These are phyloP conservation scores for Oehlia diaphana DNA, from an alignment of 192 early-diverging fungal species.

Conservation along the genomic window DNA sequence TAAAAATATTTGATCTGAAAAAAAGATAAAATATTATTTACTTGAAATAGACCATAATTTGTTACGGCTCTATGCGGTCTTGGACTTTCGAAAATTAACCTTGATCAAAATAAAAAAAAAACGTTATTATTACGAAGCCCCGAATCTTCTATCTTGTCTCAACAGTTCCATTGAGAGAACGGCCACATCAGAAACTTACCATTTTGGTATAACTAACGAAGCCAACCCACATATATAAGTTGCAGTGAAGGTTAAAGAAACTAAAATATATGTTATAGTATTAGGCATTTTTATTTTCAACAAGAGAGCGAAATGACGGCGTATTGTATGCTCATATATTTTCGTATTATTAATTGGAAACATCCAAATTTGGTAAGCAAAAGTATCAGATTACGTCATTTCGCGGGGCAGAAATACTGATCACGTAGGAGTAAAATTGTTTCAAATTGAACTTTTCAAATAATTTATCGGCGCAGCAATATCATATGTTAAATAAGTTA, in stretches of 20 bases:
- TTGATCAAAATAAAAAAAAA: slow-evolving; percentile 1
- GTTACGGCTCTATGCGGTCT: slow-evolving; percentile 7
- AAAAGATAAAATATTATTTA: background rate
- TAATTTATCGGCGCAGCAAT: too few species aligned
- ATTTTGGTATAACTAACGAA: slow-evolving; percentile 11
- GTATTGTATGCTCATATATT: too few species aligned
- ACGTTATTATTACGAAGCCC: background rate
- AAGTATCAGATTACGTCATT: too few species aligned
- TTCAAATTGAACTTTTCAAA: too few species aligned
- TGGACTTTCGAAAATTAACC: slow-evolving; percentile 24
- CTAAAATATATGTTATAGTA: background rate
- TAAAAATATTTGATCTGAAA: background rate
- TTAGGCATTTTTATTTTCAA: slow-evolving; percentile 5
- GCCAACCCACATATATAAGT: background rate
- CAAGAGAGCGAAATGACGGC: too few species aligned
- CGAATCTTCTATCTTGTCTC: background rate
- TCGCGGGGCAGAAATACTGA: too few species aligned
- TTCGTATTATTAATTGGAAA: too few species aligned
- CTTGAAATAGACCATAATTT: slow-evolving; percentile 27
- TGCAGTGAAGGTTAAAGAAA: slow-evolving; percentile 1
- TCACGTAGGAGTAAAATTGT: too few species aligned
- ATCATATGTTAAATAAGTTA: too few species aligned
- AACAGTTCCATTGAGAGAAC: too few species aligned
- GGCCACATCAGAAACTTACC: slow-evolving; percentile 1
- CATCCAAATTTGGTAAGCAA: too few species aligned